phyloP scores from a whole-genome alignment of 306 rosid genomes.

The Luffa acutangula region DNA sequence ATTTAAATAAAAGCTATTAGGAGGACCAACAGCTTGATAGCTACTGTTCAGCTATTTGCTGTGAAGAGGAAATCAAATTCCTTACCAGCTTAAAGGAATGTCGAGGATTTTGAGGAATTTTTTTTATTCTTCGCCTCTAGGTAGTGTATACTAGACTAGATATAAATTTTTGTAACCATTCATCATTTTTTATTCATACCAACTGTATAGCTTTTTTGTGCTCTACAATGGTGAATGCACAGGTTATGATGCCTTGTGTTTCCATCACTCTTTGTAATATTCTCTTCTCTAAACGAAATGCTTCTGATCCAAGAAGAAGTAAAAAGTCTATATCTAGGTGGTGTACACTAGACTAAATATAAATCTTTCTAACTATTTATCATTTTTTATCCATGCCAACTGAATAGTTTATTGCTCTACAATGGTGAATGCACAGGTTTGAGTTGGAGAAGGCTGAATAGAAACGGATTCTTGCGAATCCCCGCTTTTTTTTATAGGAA shows the following conservation, averaged over 20 bases:
- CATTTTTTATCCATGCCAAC: not conserved
- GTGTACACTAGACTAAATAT: not conserved
- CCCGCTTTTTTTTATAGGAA: too few relatives aligned
- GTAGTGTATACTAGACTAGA: not conserved
- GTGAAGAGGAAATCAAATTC: not conserved
- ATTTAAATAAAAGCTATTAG: not conserved
- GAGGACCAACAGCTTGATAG: not conserved
- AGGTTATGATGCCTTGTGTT: not conserved
- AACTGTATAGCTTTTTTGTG: not conserved
- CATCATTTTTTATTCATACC: not conserved
- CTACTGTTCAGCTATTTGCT: not conserved
- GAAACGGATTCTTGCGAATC: too few relatives aligned
- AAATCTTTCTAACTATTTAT: not conserved
- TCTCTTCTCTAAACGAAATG: not conserved
- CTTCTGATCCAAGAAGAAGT: not conserved
- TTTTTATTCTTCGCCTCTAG: not conserved
- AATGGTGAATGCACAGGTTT: not conserved
- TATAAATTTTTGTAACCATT: not conserved
- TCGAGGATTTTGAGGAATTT: not conserved
- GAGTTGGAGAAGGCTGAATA: too few relatives aligned
- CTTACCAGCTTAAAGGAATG: not conserved
- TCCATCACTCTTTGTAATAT: not conserved
- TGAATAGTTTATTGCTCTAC: not conserved
- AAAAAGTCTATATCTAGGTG: not conserved
- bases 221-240: not conserved